phyloP scores from a whole-genome alignment of 164 flowering plant species.

The Vitis riparia region DNA sequence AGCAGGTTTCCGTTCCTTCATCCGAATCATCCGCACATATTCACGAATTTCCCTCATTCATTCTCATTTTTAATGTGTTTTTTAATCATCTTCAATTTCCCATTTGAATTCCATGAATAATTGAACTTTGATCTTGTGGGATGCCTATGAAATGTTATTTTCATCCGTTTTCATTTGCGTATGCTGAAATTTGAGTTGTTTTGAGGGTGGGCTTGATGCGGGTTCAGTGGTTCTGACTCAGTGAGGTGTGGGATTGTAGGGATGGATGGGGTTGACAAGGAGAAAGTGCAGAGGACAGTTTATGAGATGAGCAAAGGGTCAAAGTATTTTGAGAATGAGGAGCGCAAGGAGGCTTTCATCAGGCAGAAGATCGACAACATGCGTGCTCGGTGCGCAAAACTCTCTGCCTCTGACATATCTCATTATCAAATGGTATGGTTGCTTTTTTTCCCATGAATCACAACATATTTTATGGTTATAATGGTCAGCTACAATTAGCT shows the following conservation, averaged over 20 bases:
- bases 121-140: too few relatives aligned
- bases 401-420: slow-evolving; percentile 53
- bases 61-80: not conserved
- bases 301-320: slow-evolving; percentile 99
- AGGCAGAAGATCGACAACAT: slow-evolving; percentile 69
- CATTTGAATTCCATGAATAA: not conserved
- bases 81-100: not conserved
- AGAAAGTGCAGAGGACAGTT: slow-evolving; percentile 82
- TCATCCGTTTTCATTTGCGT: not conserved
- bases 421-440: slow-evolving; percentile 65
- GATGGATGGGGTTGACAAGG: slow-evolving; percentile 98
- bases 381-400: slow-evolving; percentile 59
- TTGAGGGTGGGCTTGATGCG: too few relatives aligned
- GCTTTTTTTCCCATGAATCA: too few relatives aligned
- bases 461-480: too few relatives aligned
- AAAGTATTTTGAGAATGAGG: slow-evolving; percentile 89
- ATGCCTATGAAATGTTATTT: not conserved
- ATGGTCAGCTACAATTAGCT: too few relatives aligned
- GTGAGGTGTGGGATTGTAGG: slow-evolving; percentile 40
- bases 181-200: too few relatives aligned
- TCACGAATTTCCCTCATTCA: not conserved
- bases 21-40: too few relatives aligned
- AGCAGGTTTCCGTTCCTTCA: slow-evolving; percentile 57
- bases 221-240: not conserved
- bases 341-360: slow-evolving; percentile 71